A percentile compares a stretch with the other conserved stretches of the same genome.
Evolutionary conservation across 208 protist species (phyloP).

Genomic region (Zelonia costaricensis): DNA sequence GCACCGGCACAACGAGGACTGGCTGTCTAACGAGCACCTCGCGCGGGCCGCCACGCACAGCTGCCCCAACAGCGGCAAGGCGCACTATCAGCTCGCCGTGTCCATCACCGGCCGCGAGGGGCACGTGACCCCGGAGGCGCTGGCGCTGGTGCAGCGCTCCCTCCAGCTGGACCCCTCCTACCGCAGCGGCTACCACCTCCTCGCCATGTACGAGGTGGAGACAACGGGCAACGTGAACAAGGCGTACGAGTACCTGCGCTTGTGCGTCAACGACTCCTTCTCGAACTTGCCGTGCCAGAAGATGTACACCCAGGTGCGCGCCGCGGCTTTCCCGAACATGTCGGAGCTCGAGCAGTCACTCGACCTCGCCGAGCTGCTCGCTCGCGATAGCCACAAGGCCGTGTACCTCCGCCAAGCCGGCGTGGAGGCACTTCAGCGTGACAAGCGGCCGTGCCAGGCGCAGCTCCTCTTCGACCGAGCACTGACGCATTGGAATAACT

Average conservation of each 20-base stretch:
- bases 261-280: conserved; percentile 34
- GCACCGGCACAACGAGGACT: conserved; percentile 42
- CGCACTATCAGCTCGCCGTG: conserved; percentile 30
- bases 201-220: conserved; percentile 38
- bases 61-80: conserved; percentile 67
- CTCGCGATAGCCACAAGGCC: conserved; percentile 26
- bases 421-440: conserved; percentile 7
- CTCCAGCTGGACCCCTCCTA: conserved; percentile 36
- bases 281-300: conserved; percentile 22
- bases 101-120: conserved; percentile 16
- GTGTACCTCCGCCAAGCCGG: conserved; percentile 27
- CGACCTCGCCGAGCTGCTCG: conserved; percentile 24
- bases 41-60: conserved; percentile 36
- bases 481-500: conserved; percentile 21
- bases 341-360: conserved; percentile 30
- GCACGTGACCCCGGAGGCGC: conserved; percentile 24
- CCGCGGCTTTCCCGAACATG: conserved; percentile 32
- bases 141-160: conserved; percentile 27
- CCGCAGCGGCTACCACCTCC: conserved; percentile 33
- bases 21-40: conserved; percentile 41
- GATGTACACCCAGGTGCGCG: conserved; percentile 21
- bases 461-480: conserved; percentile 4
- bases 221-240: conserved; percentile 18
- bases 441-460: conserved; percentile 13
- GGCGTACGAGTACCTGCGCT: conserved; percentile 39